Evolutionary conservation across 257 asterid genomes (phyloP), one percentile per base, ranked within the genome.

Genomic region (Gentiana straminea): DNA sequence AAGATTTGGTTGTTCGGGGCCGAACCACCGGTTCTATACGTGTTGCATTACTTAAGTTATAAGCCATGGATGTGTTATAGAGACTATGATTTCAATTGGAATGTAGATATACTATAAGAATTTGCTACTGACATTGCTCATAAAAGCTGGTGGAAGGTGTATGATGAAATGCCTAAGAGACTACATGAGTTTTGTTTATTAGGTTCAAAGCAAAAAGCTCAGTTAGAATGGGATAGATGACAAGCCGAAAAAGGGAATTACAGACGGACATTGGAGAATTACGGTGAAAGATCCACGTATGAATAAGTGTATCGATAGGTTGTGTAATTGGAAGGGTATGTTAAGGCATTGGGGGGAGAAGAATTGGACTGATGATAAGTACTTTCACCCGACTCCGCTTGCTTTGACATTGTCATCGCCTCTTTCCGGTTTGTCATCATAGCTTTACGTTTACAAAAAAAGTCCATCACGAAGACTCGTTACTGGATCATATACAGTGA

Each of bases 51-150:
- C 67, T 50, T 89, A 2, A 95, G 97, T 7, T 78, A 78, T 33
- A 89, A 89, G 70, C 97, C 97, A 11, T 89, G 97, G 95, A 59
- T 78, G 78, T 89, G 97, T 56, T 89, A 66, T 66, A 68, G 95
- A 24, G 97, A 89, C 67, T 89, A 81, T 33, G 97, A 89, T 51
- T 89, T 95, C 55, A 89, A 89, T 61, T 86, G 95, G 95, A 89
- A 89, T 9, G 83, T 86, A 8, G 95, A 89, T 50, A 73, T 86
- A 38, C 35, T 89, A 45, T 89, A 70, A 56, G 95, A 86, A 54
- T 89, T 89, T 24, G 97, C 97, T 0, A 89, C 89, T 46, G 97
- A 88, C 37, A 80, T 74, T 43, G 96, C 96, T 32, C 96, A 88
- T 13, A n/a, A 37, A 8, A 82, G 75, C 57, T 88, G 96, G 96